Evolutionary conservation across 2,329 filamentous ascomycete genomes (phyloP).

Genomic region (Chrysoporthe cubensis): DNA sequence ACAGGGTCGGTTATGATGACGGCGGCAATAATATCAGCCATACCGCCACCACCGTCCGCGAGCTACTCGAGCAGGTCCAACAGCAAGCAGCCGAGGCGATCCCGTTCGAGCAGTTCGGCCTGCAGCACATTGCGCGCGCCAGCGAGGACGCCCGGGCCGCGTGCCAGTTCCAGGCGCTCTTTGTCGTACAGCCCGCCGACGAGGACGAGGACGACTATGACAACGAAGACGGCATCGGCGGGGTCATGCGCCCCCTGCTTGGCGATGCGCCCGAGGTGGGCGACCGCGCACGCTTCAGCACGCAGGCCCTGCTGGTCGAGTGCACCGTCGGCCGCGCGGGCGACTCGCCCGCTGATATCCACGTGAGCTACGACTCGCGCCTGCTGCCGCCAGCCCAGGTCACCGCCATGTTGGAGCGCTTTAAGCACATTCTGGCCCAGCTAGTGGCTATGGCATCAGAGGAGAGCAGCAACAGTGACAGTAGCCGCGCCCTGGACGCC

Average conservation of each 20-base stretch:
- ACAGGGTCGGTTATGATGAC: background rate
- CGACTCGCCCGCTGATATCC: background rate
- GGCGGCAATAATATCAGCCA: no score
- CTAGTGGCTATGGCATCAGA: background rate
- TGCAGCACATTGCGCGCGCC: background rate
- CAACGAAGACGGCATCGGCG: constrained; percentile 1
- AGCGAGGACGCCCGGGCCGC: background rate
- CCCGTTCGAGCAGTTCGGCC: background rate
- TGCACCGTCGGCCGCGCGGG: background rate
- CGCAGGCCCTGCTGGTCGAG: constrained; percentile 1
- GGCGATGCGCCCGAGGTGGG: background rate
- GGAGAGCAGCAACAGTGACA: background rate
- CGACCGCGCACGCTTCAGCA: constrained; percentile 12
- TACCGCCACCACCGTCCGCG: background rate
- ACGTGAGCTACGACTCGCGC: constrained; percentile 2
- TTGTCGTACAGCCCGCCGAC: background rate
- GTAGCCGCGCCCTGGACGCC: background rate
- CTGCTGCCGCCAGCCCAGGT: background rate
- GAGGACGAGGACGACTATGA: background rate
- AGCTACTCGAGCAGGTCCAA: background rate
- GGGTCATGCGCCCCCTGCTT: background rate
- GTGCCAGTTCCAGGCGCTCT: constrained; percentile 8
- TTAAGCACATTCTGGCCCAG: constrained; percentile 5
- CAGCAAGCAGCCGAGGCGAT: background rate
- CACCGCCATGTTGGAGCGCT: background rate